Base-by-base conservation (phyloP, 768 basidiomycete species). In the Boletus reticulatus region DNA sequence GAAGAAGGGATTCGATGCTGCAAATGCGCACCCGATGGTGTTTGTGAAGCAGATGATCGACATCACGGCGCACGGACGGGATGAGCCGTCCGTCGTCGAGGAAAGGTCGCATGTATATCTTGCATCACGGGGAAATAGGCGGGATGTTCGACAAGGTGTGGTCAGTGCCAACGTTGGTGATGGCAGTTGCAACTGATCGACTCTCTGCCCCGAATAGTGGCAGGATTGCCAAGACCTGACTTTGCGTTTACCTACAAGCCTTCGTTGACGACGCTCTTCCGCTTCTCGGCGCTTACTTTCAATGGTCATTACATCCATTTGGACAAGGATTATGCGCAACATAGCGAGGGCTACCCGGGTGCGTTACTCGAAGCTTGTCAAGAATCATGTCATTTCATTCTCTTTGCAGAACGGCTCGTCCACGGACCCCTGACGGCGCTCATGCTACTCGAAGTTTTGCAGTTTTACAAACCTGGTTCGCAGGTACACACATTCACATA, bases 281-380 rank as follows among this genome's bases (percentile, higher is more conserved):
- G 90, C 22, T 94, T 88, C 72, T 93, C 90, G 6, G 89, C 92
- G 19, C 75, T 94, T 22, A 93, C 86, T 60, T 92, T 91, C 75
- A 94, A 94, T 62, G 88, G 83, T 13, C 92, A 94, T 61, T 79
- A 84, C 61, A 89, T 94, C 60, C 92, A 94, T 70, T 80, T 93
- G 27, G 89, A 93, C 72, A 83, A 83, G 55, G 82, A 85, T 22
- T 91, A 85, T 65, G 83, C 88, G 7, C 82, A 80, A 43, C 70
- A 73, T 24, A 76, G 74, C 19, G 88, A 94, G 70, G 88, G 88
- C 9, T 90, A 91, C 60, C 80, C 85, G 58, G 89, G 88, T 84
- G 59, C 50, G 55, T 53, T 8, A 22, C 41, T 27, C 5, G 29
- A 41, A 8, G 6, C 31, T 36, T 24, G 22, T 38, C 31, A 17